Evolutionary conservation across 345 rosid species (phyloP).

Genomic region (Eucalyptus virginea): DNA sequence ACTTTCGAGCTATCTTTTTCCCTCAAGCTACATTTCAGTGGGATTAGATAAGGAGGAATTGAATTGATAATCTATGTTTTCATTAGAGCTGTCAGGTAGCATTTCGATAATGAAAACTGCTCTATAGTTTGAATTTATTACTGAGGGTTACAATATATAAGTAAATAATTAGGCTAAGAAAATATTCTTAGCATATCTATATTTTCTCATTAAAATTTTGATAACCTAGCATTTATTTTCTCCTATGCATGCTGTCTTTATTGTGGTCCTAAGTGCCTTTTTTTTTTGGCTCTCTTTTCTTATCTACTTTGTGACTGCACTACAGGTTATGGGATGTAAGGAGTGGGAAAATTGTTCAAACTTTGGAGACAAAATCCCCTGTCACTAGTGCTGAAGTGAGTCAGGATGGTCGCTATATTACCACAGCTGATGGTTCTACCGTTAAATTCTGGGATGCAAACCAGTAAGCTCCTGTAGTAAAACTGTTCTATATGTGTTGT

Average conservation of each 20-base stretch:
- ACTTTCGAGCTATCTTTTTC: not conserved
- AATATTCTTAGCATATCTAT: not conserved
- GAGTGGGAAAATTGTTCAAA: constrained; percentile 76
- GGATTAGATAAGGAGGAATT: not conserved
- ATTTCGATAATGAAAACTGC: not conserved
- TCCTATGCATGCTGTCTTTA: not conserved
- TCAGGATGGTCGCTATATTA: constrained; percentile 86
- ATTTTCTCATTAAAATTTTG: not conserved
- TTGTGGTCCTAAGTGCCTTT: no score
- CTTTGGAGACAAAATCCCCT: constrained; percentile 73
- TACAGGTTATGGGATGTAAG: constrained; percentile 85
- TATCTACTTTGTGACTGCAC: not conserved
- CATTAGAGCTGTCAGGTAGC: not conserved
- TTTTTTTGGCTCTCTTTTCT: not conserved
- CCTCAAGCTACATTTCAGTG: not conserved
- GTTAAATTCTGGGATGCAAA: constrained; percentile 98
- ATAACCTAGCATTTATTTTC: not conserved
- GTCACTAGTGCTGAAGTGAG: constrained; percentile 97
- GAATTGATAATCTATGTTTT: not conserved
- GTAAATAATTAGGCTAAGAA: not conserved
- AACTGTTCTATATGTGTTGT: not conserved
- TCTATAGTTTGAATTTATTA: not conserved
- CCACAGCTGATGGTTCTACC: constrained; percentile 86
- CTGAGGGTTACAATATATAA: not conserved
- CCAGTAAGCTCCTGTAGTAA: constrained; percentile 44